Conservation (phyloP, 2,329 filamentous ascomycete genomes). For the Remersonia thermophila region DNA sequence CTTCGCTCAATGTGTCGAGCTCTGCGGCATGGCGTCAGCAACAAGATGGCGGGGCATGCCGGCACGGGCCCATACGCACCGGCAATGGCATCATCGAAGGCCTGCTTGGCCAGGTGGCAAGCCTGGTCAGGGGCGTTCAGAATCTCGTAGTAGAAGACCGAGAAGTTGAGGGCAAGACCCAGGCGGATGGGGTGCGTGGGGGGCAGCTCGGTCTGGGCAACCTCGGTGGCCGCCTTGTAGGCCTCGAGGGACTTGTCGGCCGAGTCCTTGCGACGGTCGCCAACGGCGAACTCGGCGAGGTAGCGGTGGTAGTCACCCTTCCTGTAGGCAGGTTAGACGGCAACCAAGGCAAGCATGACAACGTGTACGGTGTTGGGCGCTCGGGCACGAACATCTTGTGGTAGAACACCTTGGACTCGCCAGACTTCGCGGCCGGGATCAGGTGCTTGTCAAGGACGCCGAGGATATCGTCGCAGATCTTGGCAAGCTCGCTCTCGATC, state of each 20-base stretch:
- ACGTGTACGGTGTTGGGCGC: background rate
- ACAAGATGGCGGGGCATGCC: constrained; percentile 2
- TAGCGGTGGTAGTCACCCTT: constrained; percentile 99
- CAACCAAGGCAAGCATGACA: background rate
- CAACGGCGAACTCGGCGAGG: constrained; percentile 89
- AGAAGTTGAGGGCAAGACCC: constrained; percentile 88
- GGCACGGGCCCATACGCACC: constrained; percentile 30
- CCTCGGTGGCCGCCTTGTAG: constrained; percentile 88
- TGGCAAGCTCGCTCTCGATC: constrained; percentile 92
- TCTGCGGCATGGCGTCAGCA: constrained; percentile 38
- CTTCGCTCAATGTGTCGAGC: constrained; percentile 92
- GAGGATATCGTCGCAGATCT: constrained; percentile 96
- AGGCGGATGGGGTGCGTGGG: constrained; percentile 90
- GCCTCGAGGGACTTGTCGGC: constrained; percentile 92
- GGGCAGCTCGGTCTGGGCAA: constrained; percentile 77
- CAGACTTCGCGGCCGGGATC: constrained; percentile 85
- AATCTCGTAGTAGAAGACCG: constrained; percentile 99
- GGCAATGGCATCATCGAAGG: constrained; percentile 93
- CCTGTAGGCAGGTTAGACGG: constrained; percentile 39
- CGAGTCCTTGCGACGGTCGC: constrained; percentile 88
- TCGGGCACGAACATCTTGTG: constrained; percentile 77
- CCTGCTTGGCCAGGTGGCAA: constrained; percentile 94
- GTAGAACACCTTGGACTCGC: constrained; percentile 99
- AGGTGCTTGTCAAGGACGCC: constrained; percentile 88
- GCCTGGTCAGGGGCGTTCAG: constrained; percentile 96